Conservation (phyloP, 345 rosid species). For the Rhodamnia rubescens region DNA sequence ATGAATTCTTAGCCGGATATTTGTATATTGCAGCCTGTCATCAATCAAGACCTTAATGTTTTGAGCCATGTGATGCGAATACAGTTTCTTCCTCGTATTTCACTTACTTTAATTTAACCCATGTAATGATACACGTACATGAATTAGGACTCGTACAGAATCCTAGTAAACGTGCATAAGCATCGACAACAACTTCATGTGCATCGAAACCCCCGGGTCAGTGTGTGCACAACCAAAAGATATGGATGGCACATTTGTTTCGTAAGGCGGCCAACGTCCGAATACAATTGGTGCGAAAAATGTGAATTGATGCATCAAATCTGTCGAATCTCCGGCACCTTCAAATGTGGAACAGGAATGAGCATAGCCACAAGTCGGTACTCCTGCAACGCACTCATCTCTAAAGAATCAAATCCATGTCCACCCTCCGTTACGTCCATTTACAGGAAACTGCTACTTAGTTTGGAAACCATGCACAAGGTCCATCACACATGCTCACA, state of each 20-base stretch:
- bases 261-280: neutral
- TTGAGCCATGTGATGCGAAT: too few relatives aligned
- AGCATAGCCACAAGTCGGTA: neutral
- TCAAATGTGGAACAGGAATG: neutral
- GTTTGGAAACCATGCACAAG: neutral
- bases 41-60: too few relatives aligned
- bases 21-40: too few relatives aligned
- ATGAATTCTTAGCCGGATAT: too few relatives aligned
- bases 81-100: too few relatives aligned
- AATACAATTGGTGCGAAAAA: neutral
- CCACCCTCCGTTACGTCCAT: neutral
- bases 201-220: neutral
- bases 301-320: neutral
- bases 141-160: neutral
- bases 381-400: neutral
- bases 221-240: neutral
- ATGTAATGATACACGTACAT: too few relatives aligned
- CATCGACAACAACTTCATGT: neutral
- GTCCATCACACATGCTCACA: neutral
- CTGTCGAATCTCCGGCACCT: neutral
- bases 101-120: too few relatives aligned
- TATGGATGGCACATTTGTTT: neutral
- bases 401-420: neutral
- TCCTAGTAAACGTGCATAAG: neutral
- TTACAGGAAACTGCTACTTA: neutral